Evolutionary conservation across 2,329 filamentous ascomycete genomes (phyloP), one percentile per base, ranked within the genome.

Genomic region (Calonectria henricotiae): DNA sequence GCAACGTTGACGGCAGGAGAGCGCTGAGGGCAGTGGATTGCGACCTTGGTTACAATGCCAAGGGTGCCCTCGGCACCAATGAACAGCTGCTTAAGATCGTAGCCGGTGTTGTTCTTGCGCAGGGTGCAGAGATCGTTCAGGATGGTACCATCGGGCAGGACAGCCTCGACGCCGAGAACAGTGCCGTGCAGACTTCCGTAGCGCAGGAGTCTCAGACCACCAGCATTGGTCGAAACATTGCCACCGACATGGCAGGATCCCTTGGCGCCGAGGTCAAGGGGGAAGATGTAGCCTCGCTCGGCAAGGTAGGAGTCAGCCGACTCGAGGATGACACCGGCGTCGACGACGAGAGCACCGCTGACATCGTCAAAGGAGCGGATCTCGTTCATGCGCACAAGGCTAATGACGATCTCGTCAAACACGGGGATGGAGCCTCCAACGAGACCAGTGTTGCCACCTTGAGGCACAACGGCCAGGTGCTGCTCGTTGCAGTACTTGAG

Each of bases 51-150:
- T 77, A 99, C 93, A 78, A 98, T 93, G 64, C 96, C 96, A 73
- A 98, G 93, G 5, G 96, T 98, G 27, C 96, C 96, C 83, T 99
- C 96, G 37, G 92, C 94, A 54, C 96, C 96, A 78, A 99, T 97
- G 82, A 99, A 98, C 41, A 98, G 89, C 83, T 98, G 96, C 86
- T 98, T 98, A 68, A 98, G 84, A 81, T 99, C 97, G 83, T 98
- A 99, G 32, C 96, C 96, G 2, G 96, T 99, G 85, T 99, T 99
- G 87, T 99, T 98, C 87, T 99, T 99, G 75, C 96, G 91, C 68
- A 99, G 87, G 70, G 90, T 95, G 76, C 90, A 93, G 37, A 99
- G 90, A 77, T 98, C 95, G 77, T 98, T 91, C 54, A 99, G 88
- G 75, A 99, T 89, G 7, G 95, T 98, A 65, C 96, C 96, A 80